Evolutionary conservation across 2,329 filamentous ascomycete species (phyloP), one percentile per base, ranked within the genome.

Genomic region (Drechslerella coelobrocha): DNA sequence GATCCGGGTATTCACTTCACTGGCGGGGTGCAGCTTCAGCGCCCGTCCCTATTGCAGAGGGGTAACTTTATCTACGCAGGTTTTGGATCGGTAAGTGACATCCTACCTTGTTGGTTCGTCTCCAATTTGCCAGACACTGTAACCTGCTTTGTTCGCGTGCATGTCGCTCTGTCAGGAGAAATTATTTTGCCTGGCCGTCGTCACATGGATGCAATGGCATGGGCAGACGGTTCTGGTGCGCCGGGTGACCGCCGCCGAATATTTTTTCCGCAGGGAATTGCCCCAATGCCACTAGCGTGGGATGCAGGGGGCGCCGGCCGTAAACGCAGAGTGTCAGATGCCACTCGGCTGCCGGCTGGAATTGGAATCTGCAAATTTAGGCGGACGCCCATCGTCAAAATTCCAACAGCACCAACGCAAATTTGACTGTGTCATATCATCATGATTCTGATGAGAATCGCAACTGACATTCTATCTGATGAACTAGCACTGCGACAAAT

Each of bases 401-500:
- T 6, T 39, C 34, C 34, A 39, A 39, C 34, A 39, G 12, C 29
- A 7, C 1, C 54, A 68, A 68, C 63, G 45, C 55, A 39, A 39
- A 14, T n/a, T n/a, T n/a, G n/a, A n/a, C n/a, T n/a, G n/a, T n/a
- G n/a, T n/a, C n/a, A n/a, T n/a, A n/a, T n/a, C n/a, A n/a, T n/a
- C n/a, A n/a, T n/a, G n/a, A n/a, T n/a, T n/a, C n/a, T n/a, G n/a
- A n/a, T n/a, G n/a, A n/a, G n/a, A n/a, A n/a, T n/a, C n/a, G n/a
- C n/a, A n/a, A n/a, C n/a, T n/a, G n/a, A n/a, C n/a, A n/a, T n/a
- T n/a, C n/a, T n/a, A n/a, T n/a, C n/a, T n/a, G n/a, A n/a, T n/a
- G n/a, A n/a, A n/a, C n/a, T 62, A 83, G 12, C 82, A 85, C 71
- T 86, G 84, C 54, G 84, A 84, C 23, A 80, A 83, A 65, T 85